Conservation (phyloP, 2,329 filamentous ascomycete genomes). For the Blastomyces parvus region DNA sequence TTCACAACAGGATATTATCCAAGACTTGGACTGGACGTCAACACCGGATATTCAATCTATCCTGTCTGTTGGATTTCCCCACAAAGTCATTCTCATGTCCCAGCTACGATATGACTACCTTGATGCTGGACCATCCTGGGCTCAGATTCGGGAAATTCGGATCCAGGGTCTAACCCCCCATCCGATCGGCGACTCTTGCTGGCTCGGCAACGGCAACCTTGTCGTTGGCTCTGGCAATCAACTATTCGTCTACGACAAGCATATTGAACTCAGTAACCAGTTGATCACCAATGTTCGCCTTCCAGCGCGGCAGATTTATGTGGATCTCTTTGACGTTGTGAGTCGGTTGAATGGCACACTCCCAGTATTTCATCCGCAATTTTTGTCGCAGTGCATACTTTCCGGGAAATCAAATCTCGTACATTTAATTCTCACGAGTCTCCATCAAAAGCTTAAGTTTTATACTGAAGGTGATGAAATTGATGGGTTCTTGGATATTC, state of each 20-base stretch:
- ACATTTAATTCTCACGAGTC: constrained; percentile 58
- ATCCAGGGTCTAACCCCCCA: constrained; percentile 76
- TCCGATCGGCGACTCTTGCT: constrained; percentile 85
- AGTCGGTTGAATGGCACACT: constrained; percentile 77
- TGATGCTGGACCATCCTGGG: constrained; percentile 82
- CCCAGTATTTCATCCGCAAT: constrained; percentile 85
- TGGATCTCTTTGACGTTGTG: constrained; percentile 72
- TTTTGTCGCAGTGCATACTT: constrained; percentile 76
- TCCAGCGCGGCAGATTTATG: constrained; percentile 40
- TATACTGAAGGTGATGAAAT: constrained; percentile 71
- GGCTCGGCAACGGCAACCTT: constrained; percentile 75
- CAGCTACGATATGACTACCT: constrained; percentile 90
- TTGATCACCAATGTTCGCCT: constrained; percentile 49
- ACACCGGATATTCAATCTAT: constrained; percentile 84
- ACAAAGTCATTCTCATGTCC: constrained; percentile 68
- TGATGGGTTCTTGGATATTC: constrained; percentile 63
- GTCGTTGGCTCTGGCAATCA: constrained; percentile 87
- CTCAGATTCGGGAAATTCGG: constrained; percentile 69
- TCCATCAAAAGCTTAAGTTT: constrained; percentile 72
- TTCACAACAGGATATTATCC: constrained; percentile 61
- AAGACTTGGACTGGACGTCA: constrained; percentile 87
- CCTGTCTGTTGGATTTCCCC: constrained; percentile 84
- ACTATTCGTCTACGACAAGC: constrained; percentile 71
- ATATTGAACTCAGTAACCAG: constrained; percentile 55
- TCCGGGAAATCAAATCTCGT: constrained; percentile 65